Percentiles rank a stretch among this genome's conserved stretches.
Conservation (phyloP, 1,284 basidiomycete species). For the Polyporus tsugae region DNA sequence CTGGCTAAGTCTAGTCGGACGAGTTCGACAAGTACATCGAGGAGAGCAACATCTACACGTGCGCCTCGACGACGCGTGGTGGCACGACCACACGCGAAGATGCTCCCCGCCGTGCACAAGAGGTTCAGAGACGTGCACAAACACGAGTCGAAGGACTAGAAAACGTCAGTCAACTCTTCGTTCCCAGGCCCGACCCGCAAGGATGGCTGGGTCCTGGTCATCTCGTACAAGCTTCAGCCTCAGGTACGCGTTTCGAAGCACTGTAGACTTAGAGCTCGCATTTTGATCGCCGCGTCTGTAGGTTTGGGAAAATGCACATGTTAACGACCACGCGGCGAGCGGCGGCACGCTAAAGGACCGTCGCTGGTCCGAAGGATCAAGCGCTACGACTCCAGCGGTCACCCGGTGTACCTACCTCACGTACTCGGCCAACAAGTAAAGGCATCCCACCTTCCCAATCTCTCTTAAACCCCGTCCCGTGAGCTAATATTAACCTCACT, state of each 20-base stretch:
- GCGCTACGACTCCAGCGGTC: slow-evolving; percentile 14
- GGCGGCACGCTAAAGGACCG: slow-evolving; percentile 20
- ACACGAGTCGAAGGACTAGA: slow-evolving; percentile 8
- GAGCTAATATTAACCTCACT: not conserved
- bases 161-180: slow-evolving; percentile 15
- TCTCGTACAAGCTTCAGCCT: slow-evolving; percentile 21
- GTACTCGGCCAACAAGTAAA: slow-evolving; percentile 22
- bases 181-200: slow-evolving; percentile 22
- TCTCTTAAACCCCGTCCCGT: not conserved
- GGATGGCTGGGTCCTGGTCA: slow-evolving; percentile 23
- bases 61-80: slow-evolving; percentile 21
- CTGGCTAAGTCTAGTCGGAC: slow-evolving; percentile 25
- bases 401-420: slow-evolving; percentile 20
- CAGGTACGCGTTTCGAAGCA: slow-evolving; percentile 10
- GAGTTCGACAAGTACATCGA: slow-evolving; percentile 22
- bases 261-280: not conserved
- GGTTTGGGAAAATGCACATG: slow-evolving; percentile 22
- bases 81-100: slow-evolving; percentile 19
- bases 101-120: slow-evolving; percentile 19
- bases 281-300: not conserved
- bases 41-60: slow-evolving; percentile 26
- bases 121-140: slow-evolving; percentile 19
- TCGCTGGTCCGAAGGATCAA: slow-evolving; percentile 21
- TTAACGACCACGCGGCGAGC: slow-evolving; percentile 22
- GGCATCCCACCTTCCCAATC: not conserved